These are phyloP conservation scores for Tricholoma matsutake DNA, from an alignment of 768 basidiomycete species.

Conservation along the genomic window DNA sequence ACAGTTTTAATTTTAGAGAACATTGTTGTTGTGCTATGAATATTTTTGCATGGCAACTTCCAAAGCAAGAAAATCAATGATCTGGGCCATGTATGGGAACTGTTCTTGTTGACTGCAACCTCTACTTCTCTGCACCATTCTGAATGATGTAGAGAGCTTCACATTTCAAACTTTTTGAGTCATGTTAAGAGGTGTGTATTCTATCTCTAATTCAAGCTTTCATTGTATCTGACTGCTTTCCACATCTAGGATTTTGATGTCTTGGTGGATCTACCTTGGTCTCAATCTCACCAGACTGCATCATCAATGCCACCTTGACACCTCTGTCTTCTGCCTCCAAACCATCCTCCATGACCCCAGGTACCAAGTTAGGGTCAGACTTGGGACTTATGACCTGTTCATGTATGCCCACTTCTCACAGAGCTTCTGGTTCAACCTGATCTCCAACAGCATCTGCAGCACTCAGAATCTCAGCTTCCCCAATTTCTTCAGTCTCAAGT, in stretches of 20 bases:
- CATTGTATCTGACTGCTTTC: neutral
- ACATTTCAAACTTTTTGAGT: too few species aligned
- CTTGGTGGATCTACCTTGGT: neutral
- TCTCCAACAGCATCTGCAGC: neutral
- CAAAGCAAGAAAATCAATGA: too few species aligned
- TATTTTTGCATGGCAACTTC: too few species aligned
- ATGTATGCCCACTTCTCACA: neutral
- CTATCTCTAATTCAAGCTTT: neutral
- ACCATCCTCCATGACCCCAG: neutral
- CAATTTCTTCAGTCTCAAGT: neutral
- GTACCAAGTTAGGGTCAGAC: neutral
- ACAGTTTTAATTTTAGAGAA: too few species aligned
- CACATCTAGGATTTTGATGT: neutral
- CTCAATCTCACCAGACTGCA: neutral
- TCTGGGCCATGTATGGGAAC: too few species aligned
- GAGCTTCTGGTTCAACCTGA: neutral
- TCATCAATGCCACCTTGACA: too few species aligned
- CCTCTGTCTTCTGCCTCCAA: neutral
- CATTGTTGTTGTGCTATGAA: too few species aligned
- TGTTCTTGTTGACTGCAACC: neutral
- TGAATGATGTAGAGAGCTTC: too few species aligned
- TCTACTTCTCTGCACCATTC: neutral
- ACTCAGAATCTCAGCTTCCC: neutral
- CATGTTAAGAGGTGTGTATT: neutral
- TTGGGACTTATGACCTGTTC: neutral